Evolutionary conservation across 2,329 filamentous ascomycete species (phyloP), one percentile per base, ranked within the genome.

Genomic region (Harringtonia aguacate): DNA sequence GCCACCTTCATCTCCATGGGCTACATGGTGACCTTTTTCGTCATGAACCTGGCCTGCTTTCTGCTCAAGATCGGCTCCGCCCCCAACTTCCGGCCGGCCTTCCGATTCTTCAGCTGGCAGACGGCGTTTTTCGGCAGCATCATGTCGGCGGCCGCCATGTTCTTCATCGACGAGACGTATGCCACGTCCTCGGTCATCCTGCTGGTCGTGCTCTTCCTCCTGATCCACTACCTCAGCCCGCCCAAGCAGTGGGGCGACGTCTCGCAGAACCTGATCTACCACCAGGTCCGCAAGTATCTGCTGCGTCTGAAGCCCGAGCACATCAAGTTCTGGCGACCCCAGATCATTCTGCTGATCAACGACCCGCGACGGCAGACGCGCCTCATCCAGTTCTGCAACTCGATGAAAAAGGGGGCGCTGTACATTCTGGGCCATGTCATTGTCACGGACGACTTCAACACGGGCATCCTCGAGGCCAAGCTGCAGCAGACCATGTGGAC

Each of bases 221-320:
- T 94, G 29, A 92, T 94, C 24, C 87, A 94, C 56, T 94, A 90
- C 53, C 80, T 83, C 1, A 84, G 83, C 28, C 85, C 86, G 1
- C 87, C 87, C 0, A 94, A 94, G 57, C 77, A 83, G 30, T 94
- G 87, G 87, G 87, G 87, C 1, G 87, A 94, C 59, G 86, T 94
- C 17, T 89, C 84, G 9, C 87, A 94, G 55, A 89, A 86, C 54
- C 66, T 94, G 48, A 94, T 94, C 42, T 94, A 94, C 56, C 65
- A 77, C 48, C 87, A 94, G 64, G 86, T 94, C 14, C 76, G 87
- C 47, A 94, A 94, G 55, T 94, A 94, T 56, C 64, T 94, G 27
- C 67, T 94, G 27, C 78, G 86, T n/a, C 67, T 94, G 27, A 81
- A 79, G 40, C 86, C 86, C 30, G 87, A 94, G 54, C 87, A 94